Percentiles rank a stretch among this genome's conserved stretches.
Evolutionary conservation across 2,329 filamentous ascomycete species (phyloP).

Genomic region (Colletotrichum simmondsii): DNA sequence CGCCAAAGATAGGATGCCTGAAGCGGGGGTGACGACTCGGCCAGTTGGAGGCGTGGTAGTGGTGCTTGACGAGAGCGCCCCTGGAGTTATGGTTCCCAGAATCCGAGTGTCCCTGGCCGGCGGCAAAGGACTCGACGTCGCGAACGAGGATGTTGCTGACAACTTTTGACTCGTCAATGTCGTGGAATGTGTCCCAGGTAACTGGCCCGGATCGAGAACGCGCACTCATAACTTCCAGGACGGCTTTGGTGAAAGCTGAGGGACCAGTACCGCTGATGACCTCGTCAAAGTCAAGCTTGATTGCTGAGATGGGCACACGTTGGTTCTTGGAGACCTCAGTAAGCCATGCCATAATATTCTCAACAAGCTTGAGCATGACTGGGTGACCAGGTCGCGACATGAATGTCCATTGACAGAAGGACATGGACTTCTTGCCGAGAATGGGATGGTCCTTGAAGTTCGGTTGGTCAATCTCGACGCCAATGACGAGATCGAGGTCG

Average conservation of each 20-base stretch:
- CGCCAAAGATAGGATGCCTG: constrained; percentile 75
- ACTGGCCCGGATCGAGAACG: constrained; percentile 46
- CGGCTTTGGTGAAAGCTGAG: constrained; percentile 74
- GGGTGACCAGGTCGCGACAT: constrained; percentile 75
- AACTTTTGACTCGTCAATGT: constrained; percentile 72
- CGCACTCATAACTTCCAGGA: constrained; percentile 70
- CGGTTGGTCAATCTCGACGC: constrained; percentile 78
- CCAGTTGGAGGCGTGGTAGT: constrained; percentile 81
- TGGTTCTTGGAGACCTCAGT: constrained; percentile 69
- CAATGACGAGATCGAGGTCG: constrained; percentile 78
- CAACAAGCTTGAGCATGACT: constrained; percentile 75
- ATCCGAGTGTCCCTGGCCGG: constrained; percentile 78
- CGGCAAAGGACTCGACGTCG: constrained; percentile 78
- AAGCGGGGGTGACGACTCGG: constrained; percentile 73
- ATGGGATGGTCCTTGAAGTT: constrained; percentile 72
- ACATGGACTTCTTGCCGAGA: constrained; percentile 74
- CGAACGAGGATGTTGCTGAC: constrained; percentile 74
- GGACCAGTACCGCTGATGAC: constrained; percentile 80
- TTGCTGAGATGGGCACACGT: constrained; percentile 66
- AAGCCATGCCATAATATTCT: constrained; percentile 76
- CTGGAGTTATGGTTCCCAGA: constrained; percentile 76
- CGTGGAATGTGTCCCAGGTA: constrained; percentile 74
- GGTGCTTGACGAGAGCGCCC: constrained; percentile 76
- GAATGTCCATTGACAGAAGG: constrained; percentile 82
- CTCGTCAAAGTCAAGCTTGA: constrained; percentile 77